Evolutionary conservation across 805 yeast species (phyloP).

Genomic region (Pichia nanzhaoensis): DNA sequence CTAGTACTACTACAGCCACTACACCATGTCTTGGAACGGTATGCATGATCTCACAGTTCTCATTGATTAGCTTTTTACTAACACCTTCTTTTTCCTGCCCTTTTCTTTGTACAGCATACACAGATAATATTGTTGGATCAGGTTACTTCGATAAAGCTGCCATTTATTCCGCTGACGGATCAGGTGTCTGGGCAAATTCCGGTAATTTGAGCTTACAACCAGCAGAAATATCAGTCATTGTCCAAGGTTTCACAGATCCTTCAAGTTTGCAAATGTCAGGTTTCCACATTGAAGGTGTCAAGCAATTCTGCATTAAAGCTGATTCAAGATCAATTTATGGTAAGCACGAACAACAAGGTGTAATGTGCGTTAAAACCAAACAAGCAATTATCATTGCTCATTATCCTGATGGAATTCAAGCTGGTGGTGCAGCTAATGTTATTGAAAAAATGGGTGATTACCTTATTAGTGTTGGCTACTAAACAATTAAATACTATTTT

Average conservation of each 20-base stretch:
- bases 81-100: not conserved
- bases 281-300: slow-evolving; percentile 74
- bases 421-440: slow-evolving; percentile 92
- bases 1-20: not conserved
- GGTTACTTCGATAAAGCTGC: slow-evolving; percentile 90
- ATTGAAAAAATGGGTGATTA: slow-evolving; percentile 96
- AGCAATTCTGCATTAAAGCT: slow-evolving; percentile 82
- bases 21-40: slow-evolving; percentile 32
- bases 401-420: slow-evolving; percentile 83
- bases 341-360: slow-evolving; percentile 82
- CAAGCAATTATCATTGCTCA: slow-evolving; percentile 93
- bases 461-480: slow-evolving; percentile 81
- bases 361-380: slow-evolving; percentile 85
- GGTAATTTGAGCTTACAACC: slow-evolving; percentile 57
- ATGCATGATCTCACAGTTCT: slow-evolving; percentile 13
- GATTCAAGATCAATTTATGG: slow-evolving; percentile 94
- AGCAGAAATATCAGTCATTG: slow-evolving; percentile 67
- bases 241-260: slow-evolving; percentile 76
- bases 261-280: slow-evolving; percentile 77
- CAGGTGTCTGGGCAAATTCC: slow-evolving; percentile 87
- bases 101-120: slow-evolving; percentile 59
- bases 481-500: too few relatives aligned
- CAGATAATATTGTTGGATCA: slow-evolving; percentile 84
- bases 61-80: not conserved
- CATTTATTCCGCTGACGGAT: slow-evolving; percentile 90